Evolutionary conservation across 257 asterid species (phyloP).

Genomic region (Solanum megistacrolobum): DNA sequence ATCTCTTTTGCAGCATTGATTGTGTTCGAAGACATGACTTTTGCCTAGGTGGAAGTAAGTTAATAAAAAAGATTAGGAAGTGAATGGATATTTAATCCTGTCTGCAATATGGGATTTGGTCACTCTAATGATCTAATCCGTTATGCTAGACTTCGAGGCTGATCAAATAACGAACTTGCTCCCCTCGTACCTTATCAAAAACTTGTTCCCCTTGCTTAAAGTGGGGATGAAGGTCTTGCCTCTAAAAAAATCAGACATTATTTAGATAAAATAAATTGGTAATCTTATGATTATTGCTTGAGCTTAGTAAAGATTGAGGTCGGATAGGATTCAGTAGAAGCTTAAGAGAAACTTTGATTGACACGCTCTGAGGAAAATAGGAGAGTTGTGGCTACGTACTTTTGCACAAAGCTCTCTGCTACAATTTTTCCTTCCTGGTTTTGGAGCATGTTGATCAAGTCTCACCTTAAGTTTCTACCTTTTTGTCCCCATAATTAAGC

Average conservation of each 20-base stretch:
- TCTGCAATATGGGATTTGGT: not conserved
- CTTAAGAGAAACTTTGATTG: not conserved
- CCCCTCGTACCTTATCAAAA: not conserved
- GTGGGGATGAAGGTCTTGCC: not conserved
- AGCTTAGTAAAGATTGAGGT: not conserved
- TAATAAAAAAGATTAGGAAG: not conserved
- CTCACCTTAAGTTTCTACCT: not conserved
- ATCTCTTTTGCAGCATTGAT: not conserved
- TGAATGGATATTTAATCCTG: not conserved
- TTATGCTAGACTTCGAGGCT: not conserved
- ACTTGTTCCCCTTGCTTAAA: not conserved
- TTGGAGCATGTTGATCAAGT: not conserved
- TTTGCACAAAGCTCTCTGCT: not conserved
- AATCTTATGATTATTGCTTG: not conserved
- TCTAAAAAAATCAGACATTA: not conserved
- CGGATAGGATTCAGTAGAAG: not conserved
- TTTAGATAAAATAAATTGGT: too few relatives aligned
- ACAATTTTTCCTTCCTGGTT: slow-evolving; percentile 3
- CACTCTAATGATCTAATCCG: not conserved
- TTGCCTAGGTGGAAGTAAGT: not conserved
- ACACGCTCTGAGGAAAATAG: not conserved
- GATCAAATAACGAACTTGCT: not conserved
- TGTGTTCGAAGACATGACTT: not conserved
- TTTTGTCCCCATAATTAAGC: not conserved
- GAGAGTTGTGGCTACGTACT: not conserved